Evolutionary conservation across 345 rosid species (phyloP).

Genomic region (Syzygium oleosum): DNA sequence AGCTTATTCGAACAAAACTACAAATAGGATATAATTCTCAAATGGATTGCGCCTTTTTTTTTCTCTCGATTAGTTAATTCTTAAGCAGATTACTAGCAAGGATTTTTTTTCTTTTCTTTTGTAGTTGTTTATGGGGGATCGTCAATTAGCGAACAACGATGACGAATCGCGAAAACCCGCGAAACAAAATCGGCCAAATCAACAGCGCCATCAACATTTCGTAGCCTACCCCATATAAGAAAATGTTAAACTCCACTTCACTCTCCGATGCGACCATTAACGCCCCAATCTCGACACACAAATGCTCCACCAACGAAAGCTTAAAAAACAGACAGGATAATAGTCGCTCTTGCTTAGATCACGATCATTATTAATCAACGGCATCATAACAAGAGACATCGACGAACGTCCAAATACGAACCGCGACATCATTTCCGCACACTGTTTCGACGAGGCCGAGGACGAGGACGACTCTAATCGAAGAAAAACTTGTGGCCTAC

Average conservation of each 20-base stretch:
- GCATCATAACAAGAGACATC: background rate
- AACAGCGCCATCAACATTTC: background rate
- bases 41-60: accelerated
- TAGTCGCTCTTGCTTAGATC: background rate
- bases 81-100: background rate
- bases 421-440: background rate
- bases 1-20: background rate
- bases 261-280: background rate
- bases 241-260: background rate
- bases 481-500: background rate
- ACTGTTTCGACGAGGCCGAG: background rate
- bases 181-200: background rate
- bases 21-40: background rate
- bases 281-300: accelerated
- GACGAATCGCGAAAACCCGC: background rate
- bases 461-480: background rate
- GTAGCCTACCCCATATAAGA: accelerated
- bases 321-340: background rate
- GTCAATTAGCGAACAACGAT: background rate
- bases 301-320: background rate
- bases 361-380: background rate
- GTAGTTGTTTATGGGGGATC: accelerated
- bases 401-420: background rate
- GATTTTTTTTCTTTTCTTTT: background rate
- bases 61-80: background rate